A percentile compares a stretch with the other conserved stretches of the same genome.
Conservation (phyloP, 2,329 filamentous ascomycete genomes). For the Aureobasidium sp. region DNA sequence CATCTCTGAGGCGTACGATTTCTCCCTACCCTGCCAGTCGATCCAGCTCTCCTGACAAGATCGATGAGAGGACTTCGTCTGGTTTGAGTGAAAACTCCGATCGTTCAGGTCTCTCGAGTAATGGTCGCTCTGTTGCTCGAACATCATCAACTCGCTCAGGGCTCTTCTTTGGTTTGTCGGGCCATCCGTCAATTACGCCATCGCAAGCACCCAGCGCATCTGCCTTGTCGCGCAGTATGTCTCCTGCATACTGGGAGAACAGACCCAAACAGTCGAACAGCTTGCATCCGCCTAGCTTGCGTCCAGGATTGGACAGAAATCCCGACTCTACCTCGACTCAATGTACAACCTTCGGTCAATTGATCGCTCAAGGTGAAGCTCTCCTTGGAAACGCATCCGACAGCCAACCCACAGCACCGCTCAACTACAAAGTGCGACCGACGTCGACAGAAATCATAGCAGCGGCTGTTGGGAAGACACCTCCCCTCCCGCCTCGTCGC, state of each 20-base stretch:
- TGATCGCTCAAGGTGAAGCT: constrained; percentile 6
- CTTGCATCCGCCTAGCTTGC: neutral
- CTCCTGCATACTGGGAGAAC: constrained; percentile 4
- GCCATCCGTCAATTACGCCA: constrained; percentile 13
- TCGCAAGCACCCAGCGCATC: constrained; percentile 11
- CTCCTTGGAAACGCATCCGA: neutral
- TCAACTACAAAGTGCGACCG: neutral
- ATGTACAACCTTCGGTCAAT: constrained; percentile 9
- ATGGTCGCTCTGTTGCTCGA: constrained; percentile 34
- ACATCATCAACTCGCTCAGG: constrained; percentile 38
- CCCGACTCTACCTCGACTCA: constrained; percentile 4
- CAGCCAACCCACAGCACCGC: neutral
- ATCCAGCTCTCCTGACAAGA: constrained; percentile 41
- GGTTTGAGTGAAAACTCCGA: constrained; percentile 47
- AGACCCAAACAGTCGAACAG: neutral
- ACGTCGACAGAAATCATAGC: constrained; percentile 7
- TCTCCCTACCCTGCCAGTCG: constrained; percentile 18
- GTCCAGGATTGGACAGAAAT: neutral
- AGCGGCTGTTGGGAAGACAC: neutral
- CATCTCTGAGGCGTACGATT: constrained; percentile 1
- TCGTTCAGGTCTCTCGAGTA: constrained; percentile 36
- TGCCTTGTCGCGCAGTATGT: neutral
- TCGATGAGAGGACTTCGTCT: constrained; percentile 49
- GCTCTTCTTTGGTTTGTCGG: constrained; percentile 15
- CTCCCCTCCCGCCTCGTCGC: constrained; percentile 1